These are phyloP conservation scores for Plantago ovata DNA, from an alignment of 257 asterid genomes.

Conservation along the genomic window DNA sequence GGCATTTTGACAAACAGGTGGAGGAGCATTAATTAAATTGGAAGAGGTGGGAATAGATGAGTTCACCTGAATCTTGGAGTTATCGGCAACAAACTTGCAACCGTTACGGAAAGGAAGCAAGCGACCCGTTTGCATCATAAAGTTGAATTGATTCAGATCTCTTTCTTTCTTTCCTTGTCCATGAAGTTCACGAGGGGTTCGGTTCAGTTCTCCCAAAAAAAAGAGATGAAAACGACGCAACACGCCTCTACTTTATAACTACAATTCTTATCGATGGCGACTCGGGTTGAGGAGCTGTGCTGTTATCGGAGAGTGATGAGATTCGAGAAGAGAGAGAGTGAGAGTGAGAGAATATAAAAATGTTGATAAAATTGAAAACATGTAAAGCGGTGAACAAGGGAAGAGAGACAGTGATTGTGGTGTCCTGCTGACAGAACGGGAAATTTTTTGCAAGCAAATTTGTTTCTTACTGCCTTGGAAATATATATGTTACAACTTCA, in stretches of 20 bases:
- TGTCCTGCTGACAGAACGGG: conserved; percentile 21
- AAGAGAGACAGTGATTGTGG: not conserved
- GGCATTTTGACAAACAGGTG: conserved; percentile 25
- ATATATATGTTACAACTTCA: too few species aligned
- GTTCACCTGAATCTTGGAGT: conserved; percentile 59
- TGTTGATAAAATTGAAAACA: conserved; percentile 6
- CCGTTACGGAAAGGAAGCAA: conserved; percentile 22
- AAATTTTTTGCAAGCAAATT: conserved; percentile 5
- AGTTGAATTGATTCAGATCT: conserved; percentile 48
- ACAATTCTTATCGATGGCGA: conserved; percentile 3
- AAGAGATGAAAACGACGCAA: conserved; percentile 14
- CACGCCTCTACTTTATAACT: too few species aligned
- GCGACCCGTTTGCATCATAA: conserved; percentile 64
- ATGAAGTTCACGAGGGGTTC: conserved; percentile 56
- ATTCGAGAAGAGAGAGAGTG: conserved; percentile 26
- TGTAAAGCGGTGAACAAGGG: conserved; percentile 13
- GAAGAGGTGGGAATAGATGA: conserved; percentile 28
- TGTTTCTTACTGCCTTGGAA: conserved; percentile 14
- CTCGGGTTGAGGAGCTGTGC: not conserved
- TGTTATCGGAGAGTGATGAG: conserved; percentile 12
- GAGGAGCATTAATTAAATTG: conserved; percentile 5
- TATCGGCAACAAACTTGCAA: conserved; percentile 36
- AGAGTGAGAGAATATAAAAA: conserved; percentile 9
- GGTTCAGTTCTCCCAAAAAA: conserved; percentile 35
- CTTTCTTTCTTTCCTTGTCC: conserved; percentile 40